A percentile compares a stretch with the other conserved stretches of the same genome.
phyloP scores from a whole-genome alignment of 2,329 filamentous ascomycete species.

The Aspergillus sp. region DNA sequence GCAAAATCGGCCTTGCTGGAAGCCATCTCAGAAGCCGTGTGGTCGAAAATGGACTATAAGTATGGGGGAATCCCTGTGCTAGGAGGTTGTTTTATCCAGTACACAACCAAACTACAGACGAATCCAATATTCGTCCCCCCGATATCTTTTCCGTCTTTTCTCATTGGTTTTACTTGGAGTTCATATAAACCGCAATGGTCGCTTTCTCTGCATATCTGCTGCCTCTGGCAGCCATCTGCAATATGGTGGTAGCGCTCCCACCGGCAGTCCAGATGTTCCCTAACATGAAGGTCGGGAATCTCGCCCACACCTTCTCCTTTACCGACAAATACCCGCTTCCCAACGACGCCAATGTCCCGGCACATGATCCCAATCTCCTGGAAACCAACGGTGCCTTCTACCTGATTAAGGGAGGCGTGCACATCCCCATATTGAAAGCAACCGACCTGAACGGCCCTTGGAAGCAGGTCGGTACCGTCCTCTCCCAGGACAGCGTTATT shows the following conservation, averaged over 20 bases:
- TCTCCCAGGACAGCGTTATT: constrained; percentile 19
- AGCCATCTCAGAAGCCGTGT: neutral
- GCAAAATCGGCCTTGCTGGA: neutral
- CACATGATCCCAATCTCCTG: constrained; percentile 24
- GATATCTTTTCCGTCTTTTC: neutral
- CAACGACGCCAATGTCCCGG: constrained; percentile 13
- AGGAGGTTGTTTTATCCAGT: neutral
- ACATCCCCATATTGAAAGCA: constrained; percentile 15
- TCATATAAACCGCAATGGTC: neutral
- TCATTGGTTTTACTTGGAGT: neutral
- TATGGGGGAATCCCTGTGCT: neutral
- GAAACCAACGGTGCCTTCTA: constrained; percentile 16
- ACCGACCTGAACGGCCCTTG: constrained; percentile 19
- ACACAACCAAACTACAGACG: neutral
- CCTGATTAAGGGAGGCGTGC: constrained; percentile 20
- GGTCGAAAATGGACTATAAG: neutral
- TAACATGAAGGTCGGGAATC: neutral
- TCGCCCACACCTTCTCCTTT: neutral
- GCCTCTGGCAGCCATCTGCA: neutral
- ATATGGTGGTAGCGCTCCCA: neutral
- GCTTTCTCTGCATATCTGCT: neutral
- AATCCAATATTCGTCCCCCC: neutral
- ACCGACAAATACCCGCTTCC: constrained; percentile 8
- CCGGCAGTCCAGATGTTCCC: neutral
- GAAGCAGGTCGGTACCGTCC: constrained; percentile 19